phyloP scores from a whole-genome alignment of 2,329 filamentous ascomycete genomes.

The Ophiostoma novo-ulmi region DNA sequence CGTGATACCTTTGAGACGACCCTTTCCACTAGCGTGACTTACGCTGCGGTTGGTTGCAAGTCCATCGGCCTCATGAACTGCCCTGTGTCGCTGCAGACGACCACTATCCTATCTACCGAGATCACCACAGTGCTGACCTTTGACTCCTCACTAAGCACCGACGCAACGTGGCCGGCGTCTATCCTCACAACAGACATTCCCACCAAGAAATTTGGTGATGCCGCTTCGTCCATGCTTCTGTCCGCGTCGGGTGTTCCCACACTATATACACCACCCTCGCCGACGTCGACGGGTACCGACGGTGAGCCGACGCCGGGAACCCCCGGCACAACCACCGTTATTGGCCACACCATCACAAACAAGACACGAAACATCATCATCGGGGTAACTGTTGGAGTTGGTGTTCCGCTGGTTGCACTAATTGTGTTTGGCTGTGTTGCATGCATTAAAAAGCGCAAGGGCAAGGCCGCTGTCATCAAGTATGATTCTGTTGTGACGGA shows the following conservation, averaged over 20 bases:
- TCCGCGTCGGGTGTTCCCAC: conserved; percentile 44
- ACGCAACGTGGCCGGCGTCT: conserved; percentile 39
- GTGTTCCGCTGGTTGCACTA: conserved; percentile 18
- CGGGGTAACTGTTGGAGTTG: conserved; percentile 20
- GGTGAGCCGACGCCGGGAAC: background rate
- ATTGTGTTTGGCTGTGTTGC: background rate
- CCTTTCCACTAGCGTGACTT: conserved; percentile 38
- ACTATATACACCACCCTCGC: conserved; percentile 30
- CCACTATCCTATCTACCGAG: conserved; percentile 34
- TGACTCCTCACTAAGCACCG: background rate
- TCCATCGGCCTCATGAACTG: conserved; percentile 44
- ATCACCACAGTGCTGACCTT: conserved; percentile 37
- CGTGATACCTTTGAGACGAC: conserved; percentile 32
- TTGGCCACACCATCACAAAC: conserved; percentile 19
- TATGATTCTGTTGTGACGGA: background rate
- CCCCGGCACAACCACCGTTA: background rate
- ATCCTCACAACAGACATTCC: conserved; percentile 33
- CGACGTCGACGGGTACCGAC: background rate
- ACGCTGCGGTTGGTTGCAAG: conserved; percentile 43
- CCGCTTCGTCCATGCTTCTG: conserved; percentile 16
- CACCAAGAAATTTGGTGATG: conserved; percentile 32
- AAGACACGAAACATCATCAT: conserved; percentile 21
- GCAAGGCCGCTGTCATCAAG: background rate
- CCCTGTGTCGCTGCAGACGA: conserved; percentile 46
- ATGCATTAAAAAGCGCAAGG: background rate